These are phyloP conservation scores for Fusarium sambucinum DNA, from an alignment of 2,329 filamentous ascomycete species.

Conservation along the genomic window DNA sequence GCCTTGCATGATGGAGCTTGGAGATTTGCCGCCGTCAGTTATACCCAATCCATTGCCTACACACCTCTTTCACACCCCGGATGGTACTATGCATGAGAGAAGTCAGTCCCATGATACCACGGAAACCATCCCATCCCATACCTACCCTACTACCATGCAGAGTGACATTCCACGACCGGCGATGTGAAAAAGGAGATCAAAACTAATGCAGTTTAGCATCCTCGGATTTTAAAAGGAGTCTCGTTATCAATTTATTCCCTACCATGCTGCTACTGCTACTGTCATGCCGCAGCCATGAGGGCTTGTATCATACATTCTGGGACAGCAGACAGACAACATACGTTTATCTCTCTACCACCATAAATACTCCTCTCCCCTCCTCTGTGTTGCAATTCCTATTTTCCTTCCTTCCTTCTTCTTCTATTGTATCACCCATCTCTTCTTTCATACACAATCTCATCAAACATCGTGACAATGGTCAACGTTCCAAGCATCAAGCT, in stretches of 20 bases:
- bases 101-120: slow-evolving; percentile 38
- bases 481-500: slow-evolving; percentile 67
- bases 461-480: slow-evolving; percentile 49
- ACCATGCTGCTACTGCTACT: slow-evolving; percentile 22
- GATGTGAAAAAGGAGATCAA: slow-evolving; percentile 4
- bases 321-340: slow-evolving; percentile 21
- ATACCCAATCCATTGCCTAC: slow-evolving; percentile 26
- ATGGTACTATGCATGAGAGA: background rate
- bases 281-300: slow-evolving; percentile 39
- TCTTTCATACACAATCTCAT: slow-evolving; percentile 13
- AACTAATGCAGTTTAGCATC: background rate
- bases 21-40: slow-evolving; percentile 28
- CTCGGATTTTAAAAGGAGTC: slow-evolving; percentile 34
- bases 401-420: slow-evolving; percentile 7
- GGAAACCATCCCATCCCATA: background rate
- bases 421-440: slow-evolving; percentile 7
- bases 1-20: slow-evolving; percentile 16
- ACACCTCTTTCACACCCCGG: slow-evolving; percentile 22
- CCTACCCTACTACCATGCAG: background rate
- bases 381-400: slow-evolving; percentile 17
- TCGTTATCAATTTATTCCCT: slow-evolving; percentile 38
- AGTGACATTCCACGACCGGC: slow-evolving; percentile 25
- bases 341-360: slow-evolving; percentile 28
- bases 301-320: slow-evolving; percentile 21
- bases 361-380: slow-evolving; percentile 39